Base-by-base conservation (phyloP, 495 filamentous ascomycete species). In the Lophiostoma macrostomum region DNA sequence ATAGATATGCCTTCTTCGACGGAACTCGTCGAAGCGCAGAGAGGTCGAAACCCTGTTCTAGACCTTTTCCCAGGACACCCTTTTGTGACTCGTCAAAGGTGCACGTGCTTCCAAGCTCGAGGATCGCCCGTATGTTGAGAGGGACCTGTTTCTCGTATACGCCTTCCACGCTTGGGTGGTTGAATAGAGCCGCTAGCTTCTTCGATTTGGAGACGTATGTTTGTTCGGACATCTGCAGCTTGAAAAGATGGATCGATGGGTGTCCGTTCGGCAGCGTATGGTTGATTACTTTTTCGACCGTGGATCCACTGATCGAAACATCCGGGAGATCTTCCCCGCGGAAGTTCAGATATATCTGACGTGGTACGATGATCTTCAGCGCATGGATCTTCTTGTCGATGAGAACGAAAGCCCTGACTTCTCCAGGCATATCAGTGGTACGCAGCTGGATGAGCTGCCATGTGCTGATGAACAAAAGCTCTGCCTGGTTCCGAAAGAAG, bases 241-340 rank as follows among this genome's bases (percentile, higher is more conserved):
- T 94, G 77, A 96, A 97, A 8, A 99, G 76, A 71, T 97, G 88
- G 13, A 88, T 84, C 0, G 91, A 96, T 5, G 87, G 84, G 69
- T 97, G 93, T 5, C 93, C 93, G 67, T 99, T 99, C 19, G 93
- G 93, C 7, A 99, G 71, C 3, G 87, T 93, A 66, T 94, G 87
- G 55, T 81, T 86, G 59, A 94, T 36, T 22, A 73, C 90, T 63
- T 95, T 96, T 64, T 97, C 88, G 13, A 89, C 91, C 11, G 80
- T 77, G 62, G 90, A 95, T 16, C 86, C 90, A 16, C 86, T 79
- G 13, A 99, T 79, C n/a, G 88, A 86, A 32, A 96, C 84, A 58
- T 95, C 86, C 0, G 94, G 93, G 20, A 97, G 71, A 19, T 94
- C 87, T 37, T 85, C 83, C 37, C 82, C 80, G 67, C 90, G 94